Evolutionary conservation across 1,139 yeast genomes (phyloP).

Genomic region (Scheffersomyces cryptocercus): DNA sequence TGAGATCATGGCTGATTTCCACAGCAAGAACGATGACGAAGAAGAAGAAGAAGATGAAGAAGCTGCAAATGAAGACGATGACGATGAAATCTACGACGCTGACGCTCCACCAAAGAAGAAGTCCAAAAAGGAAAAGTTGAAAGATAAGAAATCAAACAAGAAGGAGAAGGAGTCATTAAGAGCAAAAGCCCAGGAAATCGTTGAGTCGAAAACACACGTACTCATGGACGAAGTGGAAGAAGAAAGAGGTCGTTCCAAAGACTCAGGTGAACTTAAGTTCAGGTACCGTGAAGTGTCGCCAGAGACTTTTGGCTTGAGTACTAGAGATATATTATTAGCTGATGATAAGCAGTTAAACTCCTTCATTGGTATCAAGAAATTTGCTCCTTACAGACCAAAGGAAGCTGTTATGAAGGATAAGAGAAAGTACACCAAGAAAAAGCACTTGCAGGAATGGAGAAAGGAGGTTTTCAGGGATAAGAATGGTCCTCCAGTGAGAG

Average conservation of each 20-base stretch:
- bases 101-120: constrained; percentile 36
- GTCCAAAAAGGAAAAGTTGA: constrained; percentile 50
- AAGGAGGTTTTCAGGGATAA: constrained; percentile 71
- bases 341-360: constrained; percentile 84
- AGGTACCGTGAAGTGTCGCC: constrained; percentile 95
- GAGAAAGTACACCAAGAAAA: constrained; percentile 80
- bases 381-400: constrained; percentile 86
- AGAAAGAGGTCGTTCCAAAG: constrained; percentile 54
- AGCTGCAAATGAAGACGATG: constrained; percentile 39
- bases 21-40: constrained; percentile 10
- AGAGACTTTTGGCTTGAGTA: constrained; percentile 82
- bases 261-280: constrained; percentile 54
- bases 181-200: constrained; percentile 71
- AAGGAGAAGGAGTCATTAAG: constrained; percentile 61
- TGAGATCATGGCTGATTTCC: constrained; percentile 26
- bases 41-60: constrained; percentile 16
- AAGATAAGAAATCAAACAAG: constrained; percentile 61
- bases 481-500: constrained; percentile 49
- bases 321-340: constrained; percentile 87
- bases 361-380: constrained; percentile 83
- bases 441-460: constrained; percentile 87
- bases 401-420: constrained; percentile 76
- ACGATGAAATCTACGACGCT: constrained; percentile 24
- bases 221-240: constrained; percentile 67
- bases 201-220: constrained; percentile 43